These are phyloP conservation scores for Hemerocallis citrina DNA, from an alignment of 106 monocot genomes.

Conservation along the genomic window DNA sequence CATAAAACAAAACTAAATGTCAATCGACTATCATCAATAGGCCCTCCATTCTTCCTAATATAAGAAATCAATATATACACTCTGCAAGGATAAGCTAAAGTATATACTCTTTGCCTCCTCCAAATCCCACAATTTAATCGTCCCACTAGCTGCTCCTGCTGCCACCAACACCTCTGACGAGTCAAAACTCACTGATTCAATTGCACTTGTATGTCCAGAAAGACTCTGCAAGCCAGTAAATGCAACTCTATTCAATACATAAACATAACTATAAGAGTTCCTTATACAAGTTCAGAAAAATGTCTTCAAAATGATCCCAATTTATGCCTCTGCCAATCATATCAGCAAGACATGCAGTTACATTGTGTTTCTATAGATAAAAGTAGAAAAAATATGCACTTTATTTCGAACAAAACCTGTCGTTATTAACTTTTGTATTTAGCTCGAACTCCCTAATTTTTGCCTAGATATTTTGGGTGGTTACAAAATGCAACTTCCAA, in stretches of 20 bases:
- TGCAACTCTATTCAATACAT: neutral
- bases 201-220: conserved; percentile 87
- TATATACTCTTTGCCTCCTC: conserved; percentile 86
- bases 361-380: no score
- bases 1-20: conserved; percentile 8
- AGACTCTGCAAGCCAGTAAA: conserved; percentile 51
- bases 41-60: neutral
- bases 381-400: no score
- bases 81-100: conserved; percentile 1
- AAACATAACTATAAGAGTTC: no score
- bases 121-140: conserved; percentile 93
- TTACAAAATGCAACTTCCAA: no score
- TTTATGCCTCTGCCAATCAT: no score
- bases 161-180: conserved; percentile 85
- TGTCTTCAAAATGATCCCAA: no score
- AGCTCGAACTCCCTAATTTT: no score
- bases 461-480: no score
- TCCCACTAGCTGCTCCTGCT: conserved; percentile 92
- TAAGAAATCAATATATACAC: neutral
- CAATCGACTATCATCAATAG: neutral
- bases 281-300: no score
- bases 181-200: conserved; percentile 93
- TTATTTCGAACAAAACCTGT: no score
- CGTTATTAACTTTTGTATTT: no score
- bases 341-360: no score